Base-by-base conservation (phyloP, 306 rosid genomes). In the Sophora flavescens region DNA sequence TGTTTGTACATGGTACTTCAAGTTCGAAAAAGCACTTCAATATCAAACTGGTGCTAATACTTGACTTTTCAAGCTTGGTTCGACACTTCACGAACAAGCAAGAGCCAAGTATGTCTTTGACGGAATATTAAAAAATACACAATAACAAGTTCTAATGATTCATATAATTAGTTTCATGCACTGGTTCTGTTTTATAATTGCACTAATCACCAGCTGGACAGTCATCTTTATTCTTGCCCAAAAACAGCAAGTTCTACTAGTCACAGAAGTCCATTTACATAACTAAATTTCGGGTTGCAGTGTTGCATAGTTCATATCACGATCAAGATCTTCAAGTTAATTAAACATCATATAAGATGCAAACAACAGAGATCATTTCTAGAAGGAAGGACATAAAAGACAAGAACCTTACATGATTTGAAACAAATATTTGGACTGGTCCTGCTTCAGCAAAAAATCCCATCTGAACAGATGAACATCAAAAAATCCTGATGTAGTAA, bases 361-460 rank as follows among this genome's bases (percentile, higher is more conserved):
- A 63, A 17, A 51, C 32, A 26, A 72, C 3, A 36, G 30, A 52
- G 15, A 67, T 39, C 51, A 61, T 30, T 17, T 22, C 22, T 54
- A 12, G 66, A 63, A 30, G 5, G 60, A 65, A 42, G 58, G 64
- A 6, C 44, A 63, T 10, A 64, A 47, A 63, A 68, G 57, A 63
- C 35, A 60, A 0, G 70, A 61, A 16, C 67, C 97, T 79, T 80
- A 91, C 98, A 82, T 95, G 99, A 86, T 90, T 95, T 61, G 99
- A 95, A 84, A 95, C 97, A 50, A 92, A 92, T 77, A 95, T 95
- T 80, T 95, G 97, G 74, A 95, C 99, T 22, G 99, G 99, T 52
- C 99, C 99, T 70, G 99, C 99, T 82, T 92, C 97, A 28, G 99
- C 99, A 2, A 95, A 95, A 81, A 92, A 95, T 0, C 97, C 99